Evolutionary conservation across 2,329 filamentous ascomycete species (phyloP).

Genomic region (Fusarium duplospermum): DNA sequence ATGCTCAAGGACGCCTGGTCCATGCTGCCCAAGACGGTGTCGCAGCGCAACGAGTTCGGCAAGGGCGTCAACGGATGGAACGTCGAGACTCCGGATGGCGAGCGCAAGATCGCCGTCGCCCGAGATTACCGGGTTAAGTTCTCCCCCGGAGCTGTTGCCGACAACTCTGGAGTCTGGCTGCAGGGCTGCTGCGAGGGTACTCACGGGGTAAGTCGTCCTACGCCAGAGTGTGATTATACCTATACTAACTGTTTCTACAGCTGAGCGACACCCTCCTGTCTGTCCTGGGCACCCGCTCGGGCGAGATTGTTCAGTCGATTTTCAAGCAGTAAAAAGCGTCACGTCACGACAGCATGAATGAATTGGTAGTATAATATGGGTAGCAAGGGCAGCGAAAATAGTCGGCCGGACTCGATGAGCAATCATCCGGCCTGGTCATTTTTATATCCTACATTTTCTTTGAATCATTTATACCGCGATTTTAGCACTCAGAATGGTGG

Average conservation of each 20-base stretch:
- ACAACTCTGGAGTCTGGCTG: conserved; percentile 85
- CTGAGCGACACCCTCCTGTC: conserved; percentile 86
- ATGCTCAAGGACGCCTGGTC: conserved; percentile 76
- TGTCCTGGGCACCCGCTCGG: conserved; percentile 79
- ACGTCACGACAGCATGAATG: conserved; percentile 34
- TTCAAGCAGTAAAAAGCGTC: conserved; percentile 59
- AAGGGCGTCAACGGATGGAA: conserved; percentile 56
- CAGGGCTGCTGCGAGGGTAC: conserved; percentile 95
- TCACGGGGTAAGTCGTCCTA: conserved; percentile 78
- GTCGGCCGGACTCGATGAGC: conserved; percentile 24
- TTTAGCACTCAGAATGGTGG: conserved; percentile 17
- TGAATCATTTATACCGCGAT: conserved; percentile 12
- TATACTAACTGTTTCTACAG: conserved; percentile 53
- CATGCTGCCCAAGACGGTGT: conserved; percentile 69
- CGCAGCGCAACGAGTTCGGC: conserved; percentile 43
- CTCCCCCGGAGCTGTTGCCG: conserved; percentile 73
- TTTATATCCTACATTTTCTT: conserved; percentile 30
- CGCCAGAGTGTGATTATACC: neutral
- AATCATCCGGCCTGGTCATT: conserved; percentile 21
- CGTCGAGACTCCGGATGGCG: conserved; percentile 52
- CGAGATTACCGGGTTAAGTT: conserved; percentile 86
- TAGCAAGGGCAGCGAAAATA: conserved; percentile 41
- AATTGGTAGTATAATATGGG: conserved; percentile 38
- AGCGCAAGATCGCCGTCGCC: conserved; percentile 71
- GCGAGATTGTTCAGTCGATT: conserved; percentile 81